Percentiles rank a stretch among this genome's conserved stretches.
phyloP scores from a whole-genome alignment of 1,284 basidiomycete species.

The Polyporus tsugae region DNA sequence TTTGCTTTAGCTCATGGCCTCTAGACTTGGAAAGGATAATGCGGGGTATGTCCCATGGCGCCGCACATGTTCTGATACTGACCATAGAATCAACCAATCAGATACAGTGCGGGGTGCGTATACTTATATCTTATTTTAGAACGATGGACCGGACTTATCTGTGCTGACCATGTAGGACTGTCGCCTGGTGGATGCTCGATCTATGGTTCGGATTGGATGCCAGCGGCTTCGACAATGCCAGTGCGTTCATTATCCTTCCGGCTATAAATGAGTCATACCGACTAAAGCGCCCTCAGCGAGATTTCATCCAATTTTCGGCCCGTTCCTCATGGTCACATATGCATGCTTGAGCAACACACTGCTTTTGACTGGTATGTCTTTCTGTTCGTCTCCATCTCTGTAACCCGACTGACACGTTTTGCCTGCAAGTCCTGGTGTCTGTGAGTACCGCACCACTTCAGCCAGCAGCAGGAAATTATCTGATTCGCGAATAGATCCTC shows the following conservation, averaged over 20 bases:
- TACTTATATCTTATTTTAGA: neutral
- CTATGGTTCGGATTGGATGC: conserved; percentile 92
- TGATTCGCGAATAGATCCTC: conserved; percentile 68
- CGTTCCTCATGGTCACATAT: conserved; percentile 87
- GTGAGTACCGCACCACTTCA: conserved; percentile 49
- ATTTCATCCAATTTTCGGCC: conserved; percentile 88
- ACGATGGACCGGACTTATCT: neutral
- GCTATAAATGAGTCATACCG: neutral
- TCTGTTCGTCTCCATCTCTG: conserved; percentile 15
- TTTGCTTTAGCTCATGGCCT: neutral
- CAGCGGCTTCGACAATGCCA: conserved; percentile 79
- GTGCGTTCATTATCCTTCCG: conserved; percentile 52
- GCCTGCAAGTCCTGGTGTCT: conserved; percentile 72
- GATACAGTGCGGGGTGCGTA: conserved; percentile 55
- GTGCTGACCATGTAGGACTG: conserved; percentile 39
- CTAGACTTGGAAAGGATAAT: conserved; percentile 29
- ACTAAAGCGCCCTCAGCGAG: conserved; percentile 50
- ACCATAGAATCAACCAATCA: conserved; percentile 32
- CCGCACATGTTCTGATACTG: neutral
- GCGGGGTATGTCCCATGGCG: conserved; percentile 15
- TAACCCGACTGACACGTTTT: conserved; percentile 11
- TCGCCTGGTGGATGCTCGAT: conserved; percentile 92
- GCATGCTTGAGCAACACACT: conserved; percentile 90
- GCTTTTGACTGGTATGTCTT: conserved; percentile 72
- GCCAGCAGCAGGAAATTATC: neutral